phyloP scores from a whole-genome alignment of 805 yeast species.

The Blastobotrys americana region DNA sequence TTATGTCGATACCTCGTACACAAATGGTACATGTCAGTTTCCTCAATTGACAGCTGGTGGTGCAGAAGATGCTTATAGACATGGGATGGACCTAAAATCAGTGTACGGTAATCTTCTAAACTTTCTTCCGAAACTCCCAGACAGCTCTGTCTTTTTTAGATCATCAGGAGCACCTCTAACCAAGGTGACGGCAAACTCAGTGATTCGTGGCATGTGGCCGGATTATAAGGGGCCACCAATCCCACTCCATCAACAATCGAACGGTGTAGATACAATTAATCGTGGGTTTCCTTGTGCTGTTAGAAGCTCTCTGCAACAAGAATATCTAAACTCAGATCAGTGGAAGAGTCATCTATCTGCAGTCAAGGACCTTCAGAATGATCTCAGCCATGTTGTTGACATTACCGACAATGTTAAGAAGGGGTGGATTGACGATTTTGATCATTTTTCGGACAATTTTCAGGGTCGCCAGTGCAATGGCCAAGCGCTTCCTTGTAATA shows the following conservation, averaged over 20 bases:
- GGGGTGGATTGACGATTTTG: slow-evolving; percentile 29
- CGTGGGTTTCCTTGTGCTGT: slow-evolving; percentile 32
- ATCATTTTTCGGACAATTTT: slow-evolving; percentile 39
- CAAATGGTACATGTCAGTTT: slow-evolving; percentile 33
- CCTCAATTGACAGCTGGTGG: slow-evolving; percentile 39
- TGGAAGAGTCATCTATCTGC: slow-evolving; percentile 35
- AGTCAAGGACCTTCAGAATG: slow-evolving; percentile 26
- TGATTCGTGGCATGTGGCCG: slow-evolving; percentile 36
- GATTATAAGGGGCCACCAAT: slow-evolving; percentile 19
- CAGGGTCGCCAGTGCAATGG: slow-evolving; percentile 36
- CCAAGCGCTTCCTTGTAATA: slow-evolving; percentile 31
- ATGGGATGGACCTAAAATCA: slow-evolving; percentile 34
- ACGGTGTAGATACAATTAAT: slow-evolving; percentile 33
- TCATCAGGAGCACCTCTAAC: slow-evolving; percentile 37
- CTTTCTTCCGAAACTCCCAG: slow-evolving; percentile 33
- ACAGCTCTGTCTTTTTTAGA: slow-evolving; percentile 30
- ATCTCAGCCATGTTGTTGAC: slow-evolving; percentile 29
- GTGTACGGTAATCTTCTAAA: slow-evolving; percentile 34
- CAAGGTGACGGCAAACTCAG: slow-evolving; percentile 34
- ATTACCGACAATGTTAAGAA: slow-evolving; percentile 17
- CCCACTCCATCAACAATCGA: slow-evolving; percentile 30
- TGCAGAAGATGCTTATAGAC: slow-evolving; percentile 34
- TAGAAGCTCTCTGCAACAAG: slow-evolving; percentile 26
- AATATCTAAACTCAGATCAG: slow-evolving; percentile 25
- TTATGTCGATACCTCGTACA: slow-evolving; percentile 23